Evolutionary conservation across 2,329 filamentous ascomycete genomes (phyloP).

Genomic region (Penicillium sclerotiorum): DNA sequence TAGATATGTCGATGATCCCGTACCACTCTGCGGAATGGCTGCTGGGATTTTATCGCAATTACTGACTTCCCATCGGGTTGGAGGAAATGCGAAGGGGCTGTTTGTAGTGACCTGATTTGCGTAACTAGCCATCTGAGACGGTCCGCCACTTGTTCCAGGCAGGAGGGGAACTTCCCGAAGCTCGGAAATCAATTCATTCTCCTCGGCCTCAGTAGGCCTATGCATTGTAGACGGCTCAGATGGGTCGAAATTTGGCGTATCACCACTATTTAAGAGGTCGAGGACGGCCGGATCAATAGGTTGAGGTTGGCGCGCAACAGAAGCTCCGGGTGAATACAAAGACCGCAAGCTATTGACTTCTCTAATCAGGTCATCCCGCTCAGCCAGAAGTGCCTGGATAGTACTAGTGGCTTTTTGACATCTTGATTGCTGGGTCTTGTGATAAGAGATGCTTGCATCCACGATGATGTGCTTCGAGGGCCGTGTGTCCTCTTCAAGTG

Average conservation of each 20-base stretch:
- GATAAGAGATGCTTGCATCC: conserved; percentile 17
- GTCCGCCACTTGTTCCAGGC: not conserved
- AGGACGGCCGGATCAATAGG: conserved; percentile 15
- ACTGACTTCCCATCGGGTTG: not conserved
- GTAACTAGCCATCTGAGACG: not conserved
- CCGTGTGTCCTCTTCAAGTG: conserved; percentile 11
- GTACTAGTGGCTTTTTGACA: conserved; percentile 2
- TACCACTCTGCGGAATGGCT: not conserved
- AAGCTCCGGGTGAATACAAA: conserved; percentile 10
- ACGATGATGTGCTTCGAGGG: conserved; percentile 20
- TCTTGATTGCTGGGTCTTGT: conserved; percentile 12
- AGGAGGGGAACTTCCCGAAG: not conserved
- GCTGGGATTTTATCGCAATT: not conserved
- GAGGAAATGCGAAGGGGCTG: not conserved
- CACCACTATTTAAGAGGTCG: conserved; percentile 4
- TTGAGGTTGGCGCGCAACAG: conserved; percentile 9
- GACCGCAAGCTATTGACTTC: conserved; percentile 13
- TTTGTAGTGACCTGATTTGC: not conserved
- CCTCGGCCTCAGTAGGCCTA: no score
- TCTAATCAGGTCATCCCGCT: conserved; percentile 14
- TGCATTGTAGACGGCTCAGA: no score
- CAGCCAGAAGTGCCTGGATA: conserved; percentile 8
- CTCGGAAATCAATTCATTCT: no score
- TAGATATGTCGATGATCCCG: not conserved
- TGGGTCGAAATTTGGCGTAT: not conserved